A percentile compares a stretch with the other conserved stretches of the same genome.
These are phyloP conservation scores for Penicillium pancosmium DNA, from an alignment of 495 filamentous ascomycete genomes.

Conservation along the genomic window DNA sequence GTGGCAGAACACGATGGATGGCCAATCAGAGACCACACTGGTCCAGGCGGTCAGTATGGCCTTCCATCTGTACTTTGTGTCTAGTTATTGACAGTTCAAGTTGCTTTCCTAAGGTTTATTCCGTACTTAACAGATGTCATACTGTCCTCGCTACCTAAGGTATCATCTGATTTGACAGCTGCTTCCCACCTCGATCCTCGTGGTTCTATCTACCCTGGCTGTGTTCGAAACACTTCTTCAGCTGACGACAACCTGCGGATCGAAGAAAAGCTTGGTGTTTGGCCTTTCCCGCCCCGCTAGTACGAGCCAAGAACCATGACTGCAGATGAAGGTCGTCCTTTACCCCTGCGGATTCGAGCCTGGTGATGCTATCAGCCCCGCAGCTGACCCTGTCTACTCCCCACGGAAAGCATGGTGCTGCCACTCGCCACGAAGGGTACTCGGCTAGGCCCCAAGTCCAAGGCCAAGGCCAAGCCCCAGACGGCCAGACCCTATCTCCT, in stretches of 20 bases:
- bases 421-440: slow-evolving; percentile 1
- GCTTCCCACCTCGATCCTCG: background rate
- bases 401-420: slow-evolving; percentile 7
- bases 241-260: slow-evolving; percentile 12
- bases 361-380: slow-evolving; percentile 15
- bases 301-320: slow-evolving; percentile 2
- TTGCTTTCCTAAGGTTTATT: background rate
- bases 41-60: slow-evolving; percentile 18
- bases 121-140: too few species aligned
- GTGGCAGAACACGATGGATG: slow-evolving; percentile 23
- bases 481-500: too few species aligned
- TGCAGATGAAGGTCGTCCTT: background rate
- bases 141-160: too few species aligned
- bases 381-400: slow-evolving; percentile 10
- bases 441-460: background rate
- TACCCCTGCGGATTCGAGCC: background rate
- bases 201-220: background rate
- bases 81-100: background rate
- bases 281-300: slow-evolving; percentile 5
- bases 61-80: too few species aligned
- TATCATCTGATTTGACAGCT: background rate
- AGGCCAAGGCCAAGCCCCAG: too few species aligned
- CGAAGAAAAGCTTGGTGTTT: slow-evolving; percentile 15
- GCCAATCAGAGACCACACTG: slow-evolving; percentile 15
- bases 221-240: background rate